A percentile compares a stretch with the other conserved stretches of the same genome.
Evolutionary conservation across 805 yeast species (phyloP).

Genomic region (Candida hispaniensis): DNA sequence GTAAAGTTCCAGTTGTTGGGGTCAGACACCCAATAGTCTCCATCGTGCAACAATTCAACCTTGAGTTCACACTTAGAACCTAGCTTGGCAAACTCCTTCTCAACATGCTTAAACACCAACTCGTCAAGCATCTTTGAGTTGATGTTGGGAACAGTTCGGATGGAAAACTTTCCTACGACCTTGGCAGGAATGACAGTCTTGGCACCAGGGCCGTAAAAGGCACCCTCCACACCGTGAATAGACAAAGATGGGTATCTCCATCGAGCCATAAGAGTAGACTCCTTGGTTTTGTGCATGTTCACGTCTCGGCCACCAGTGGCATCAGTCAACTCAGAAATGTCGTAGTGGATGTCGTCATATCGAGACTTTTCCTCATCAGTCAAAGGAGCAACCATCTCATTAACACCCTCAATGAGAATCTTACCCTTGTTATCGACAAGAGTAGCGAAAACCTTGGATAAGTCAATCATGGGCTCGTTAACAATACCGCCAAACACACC

Average conservation of each 20-base stretch:
- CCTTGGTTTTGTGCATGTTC: slow-evolving; percentile 64
- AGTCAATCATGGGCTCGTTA: slow-evolving; percentile 95
- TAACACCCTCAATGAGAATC: slow-evolving; percentile 77
- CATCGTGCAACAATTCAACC: slow-evolving; percentile 81
- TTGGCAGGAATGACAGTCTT: slow-evolving; percentile 96
- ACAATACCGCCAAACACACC: slow-evolving; percentile 97
- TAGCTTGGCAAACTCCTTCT: slow-evolving; percentile 53
- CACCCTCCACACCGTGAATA: slow-evolving; percentile 96
- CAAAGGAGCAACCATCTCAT: slow-evolving; percentile 91
- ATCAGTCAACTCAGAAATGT: slow-evolving; percentile 69
- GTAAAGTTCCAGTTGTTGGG: slow-evolving; percentile 87
- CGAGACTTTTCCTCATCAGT: slow-evolving; percentile 67
- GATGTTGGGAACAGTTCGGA: slow-evolving; percentile 95
- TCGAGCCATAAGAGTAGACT: slow-evolving; percentile 80
- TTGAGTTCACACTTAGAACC: slow-evolving; percentile 65
- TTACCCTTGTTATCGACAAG: slow-evolving; percentile 76
- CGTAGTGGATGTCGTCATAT: slow-evolving; percentile 79
- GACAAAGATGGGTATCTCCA: slow-evolving; percentile 98
- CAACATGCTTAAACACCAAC: slow-evolving; percentile 60
- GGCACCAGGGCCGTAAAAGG: slow-evolving; percentile 89
- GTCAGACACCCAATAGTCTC: slow-evolving; percentile 91
- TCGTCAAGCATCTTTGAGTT: slow-evolving; percentile 68
- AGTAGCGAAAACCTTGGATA: slow-evolving; percentile 62
- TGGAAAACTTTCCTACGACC: slow-evolving; percentile 89
- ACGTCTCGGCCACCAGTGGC: slow-evolving; percentile 86